A percentile compares a stretch with the other conserved stretches of the same genome.
These are phyloP conservation scores for Leccinum subfulvum DNA, from an alignment of 1,284 basidiomycete species.

Conservation along the genomic window DNA sequence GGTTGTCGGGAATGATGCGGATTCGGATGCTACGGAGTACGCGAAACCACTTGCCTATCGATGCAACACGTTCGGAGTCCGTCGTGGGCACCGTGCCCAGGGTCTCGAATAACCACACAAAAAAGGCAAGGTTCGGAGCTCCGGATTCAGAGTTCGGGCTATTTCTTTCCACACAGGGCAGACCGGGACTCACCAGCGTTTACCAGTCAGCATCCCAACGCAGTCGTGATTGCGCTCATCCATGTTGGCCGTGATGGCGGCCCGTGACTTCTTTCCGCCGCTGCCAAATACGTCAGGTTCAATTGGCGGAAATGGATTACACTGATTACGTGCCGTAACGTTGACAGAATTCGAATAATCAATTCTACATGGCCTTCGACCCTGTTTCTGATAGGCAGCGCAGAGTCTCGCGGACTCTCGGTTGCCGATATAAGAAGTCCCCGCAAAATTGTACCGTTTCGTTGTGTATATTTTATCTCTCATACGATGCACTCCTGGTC, in stretches of 20 bases:
- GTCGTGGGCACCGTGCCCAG: not conserved
- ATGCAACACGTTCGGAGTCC: not conserved
- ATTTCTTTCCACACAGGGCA: not conserved
- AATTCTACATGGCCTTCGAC: constrained; percentile 1
- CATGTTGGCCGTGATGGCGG: too few species aligned
- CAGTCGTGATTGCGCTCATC: too few species aligned
- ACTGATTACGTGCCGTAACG: constrained; percentile 12
- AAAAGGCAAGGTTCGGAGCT: not conserved
- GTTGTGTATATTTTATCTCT: constrained; percentile 24
- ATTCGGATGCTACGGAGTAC: not conserved
- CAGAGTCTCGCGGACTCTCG: not conserved
- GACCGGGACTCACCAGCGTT: not conserved
- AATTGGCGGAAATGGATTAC: not conserved
- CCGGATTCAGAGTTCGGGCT: not conserved
- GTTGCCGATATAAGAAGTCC: constrained; percentile 24
- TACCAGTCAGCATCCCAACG: not conserved
- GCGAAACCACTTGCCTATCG: not conserved
- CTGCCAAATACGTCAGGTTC: not conserved
- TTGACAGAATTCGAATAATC: not conserved
- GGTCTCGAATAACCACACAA: not conserved
- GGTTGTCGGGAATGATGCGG: not conserved
- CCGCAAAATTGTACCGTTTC: not conserved
- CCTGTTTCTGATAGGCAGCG: constrained; percentile 9
- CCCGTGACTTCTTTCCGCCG: not conserved
- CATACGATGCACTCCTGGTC: constrained; percentile 29